Conservation (phyloP, 371 early-diverging fungal species). For the Syncephalastrum sp. region DNA sequence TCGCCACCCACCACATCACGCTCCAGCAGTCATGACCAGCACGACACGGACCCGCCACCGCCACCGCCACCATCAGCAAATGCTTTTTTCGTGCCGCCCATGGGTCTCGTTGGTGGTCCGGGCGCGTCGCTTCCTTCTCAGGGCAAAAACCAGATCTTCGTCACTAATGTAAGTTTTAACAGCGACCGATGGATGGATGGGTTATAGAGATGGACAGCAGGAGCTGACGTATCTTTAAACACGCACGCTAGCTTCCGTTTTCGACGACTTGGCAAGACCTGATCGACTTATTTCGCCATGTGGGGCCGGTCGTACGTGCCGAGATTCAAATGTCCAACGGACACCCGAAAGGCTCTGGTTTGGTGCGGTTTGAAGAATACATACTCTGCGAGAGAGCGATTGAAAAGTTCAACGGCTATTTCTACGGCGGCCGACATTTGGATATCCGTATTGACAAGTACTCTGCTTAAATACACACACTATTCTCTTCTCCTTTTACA, state of each 20-base stretch:
- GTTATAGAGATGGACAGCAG: too few species aligned
- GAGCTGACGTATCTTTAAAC: neutral
- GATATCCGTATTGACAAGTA: conserved; percentile 51
- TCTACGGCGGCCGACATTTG: conserved; percentile 57
- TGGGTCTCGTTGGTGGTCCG: conserved; percentile 40
- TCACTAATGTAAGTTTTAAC: conserved; percentile 49
- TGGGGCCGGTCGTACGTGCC: conserved; percentile 50
- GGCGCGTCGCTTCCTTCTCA: conserved; percentile 39
- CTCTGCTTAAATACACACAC: conserved; percentile 8
- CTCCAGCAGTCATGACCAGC: conserved; percentile 4
- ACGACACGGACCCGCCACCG: conserved; percentile 13
- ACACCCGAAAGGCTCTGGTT: conserved; percentile 62
- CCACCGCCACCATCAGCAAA: conserved; percentile 9
- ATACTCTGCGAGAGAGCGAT: conserved; percentile 60
- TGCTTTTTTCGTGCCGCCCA: conserved; percentile 17
- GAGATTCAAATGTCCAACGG: conserved; percentile 54
- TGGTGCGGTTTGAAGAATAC: conserved; percentile 61
- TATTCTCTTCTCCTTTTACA: too few species aligned
- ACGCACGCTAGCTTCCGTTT: conserved; percentile 49
- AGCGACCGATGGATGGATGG: too few species aligned
- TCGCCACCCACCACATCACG: conserved; percentile 18
- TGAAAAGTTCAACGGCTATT: conserved; percentile 59
- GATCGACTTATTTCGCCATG: conserved; percentile 65
- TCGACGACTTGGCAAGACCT: conserved; percentile 68
- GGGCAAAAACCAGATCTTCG: conserved; percentile 55